These are phyloP conservation scores for Nematocida displodere DNA, from an alignment of 371 early-diverging fungal species.

Conservation along the genomic window DNA sequence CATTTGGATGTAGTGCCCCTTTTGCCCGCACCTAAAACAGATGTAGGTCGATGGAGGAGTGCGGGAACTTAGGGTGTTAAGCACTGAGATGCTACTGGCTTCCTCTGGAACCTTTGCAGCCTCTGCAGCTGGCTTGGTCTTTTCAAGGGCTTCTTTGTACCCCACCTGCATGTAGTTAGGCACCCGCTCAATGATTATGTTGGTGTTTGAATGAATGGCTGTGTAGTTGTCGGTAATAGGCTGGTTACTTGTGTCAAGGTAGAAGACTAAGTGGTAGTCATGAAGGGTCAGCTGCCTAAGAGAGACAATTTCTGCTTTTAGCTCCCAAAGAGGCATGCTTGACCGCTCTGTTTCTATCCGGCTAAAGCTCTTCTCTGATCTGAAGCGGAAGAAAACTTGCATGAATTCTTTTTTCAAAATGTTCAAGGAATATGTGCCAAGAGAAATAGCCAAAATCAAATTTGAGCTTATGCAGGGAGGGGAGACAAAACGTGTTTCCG, in stretches of 20 bases:
- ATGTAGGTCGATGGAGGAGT: slow-evolving; percentile 62
- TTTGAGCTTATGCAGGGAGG: slow-evolving; percentile 78
- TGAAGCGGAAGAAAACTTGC: slow-evolving; percentile 62
- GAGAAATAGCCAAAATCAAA: slow-evolving; percentile 23
- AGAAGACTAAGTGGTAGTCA: slow-evolving; percentile 66
- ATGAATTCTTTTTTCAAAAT: slow-evolving; percentile 36
- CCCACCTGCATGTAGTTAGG: slow-evolving; percentile 62
- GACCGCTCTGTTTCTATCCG: slow-evolving; percentile 60
- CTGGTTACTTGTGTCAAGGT: slow-evolving; percentile 56
- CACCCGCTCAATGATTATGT: slow-evolving; percentile 63
- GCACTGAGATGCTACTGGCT: background rate
- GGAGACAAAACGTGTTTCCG: slow-evolving; percentile 74
- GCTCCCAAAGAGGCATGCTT: slow-evolving; percentile 64
- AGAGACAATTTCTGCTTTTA: slow-evolving; percentile 64
- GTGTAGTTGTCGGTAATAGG: slow-evolving; percentile 63
- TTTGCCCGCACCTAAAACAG: slow-evolving; percentile 65
- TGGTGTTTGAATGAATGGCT: slow-evolving; percentile 57
- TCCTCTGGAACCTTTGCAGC: background rate
- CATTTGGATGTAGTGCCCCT: slow-evolving; percentile 66
- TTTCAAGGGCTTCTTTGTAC: slow-evolving; percentile 52
- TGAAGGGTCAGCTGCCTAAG: slow-evolving; percentile 60
- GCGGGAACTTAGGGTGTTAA: background rate
- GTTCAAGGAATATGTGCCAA: background rate
- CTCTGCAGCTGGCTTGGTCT: slow-evolving; percentile 38
- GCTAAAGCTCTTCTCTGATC: slow-evolving; percentile 59